phyloP scores from a whole-genome alignment of 1,284 basidiomycete genomes.

The Coniferiporia weirii region DNA sequence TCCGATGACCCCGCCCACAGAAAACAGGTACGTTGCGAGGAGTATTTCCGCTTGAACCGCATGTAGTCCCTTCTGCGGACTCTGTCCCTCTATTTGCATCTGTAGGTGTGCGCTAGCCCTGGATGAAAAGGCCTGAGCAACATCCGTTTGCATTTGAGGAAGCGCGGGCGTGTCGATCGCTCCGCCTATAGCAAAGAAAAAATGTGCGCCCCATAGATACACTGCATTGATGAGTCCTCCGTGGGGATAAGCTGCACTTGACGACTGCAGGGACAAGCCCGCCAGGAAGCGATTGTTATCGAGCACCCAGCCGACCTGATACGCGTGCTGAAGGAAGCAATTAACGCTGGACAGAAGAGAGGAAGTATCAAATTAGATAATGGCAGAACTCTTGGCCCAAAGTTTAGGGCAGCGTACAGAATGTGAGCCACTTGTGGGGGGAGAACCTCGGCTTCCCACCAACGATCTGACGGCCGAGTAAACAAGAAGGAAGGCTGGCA shows the following conservation, averaged over 20 bases:
- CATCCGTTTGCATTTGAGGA: neutral
- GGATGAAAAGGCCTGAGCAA: neutral
- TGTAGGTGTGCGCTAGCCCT: neutral
- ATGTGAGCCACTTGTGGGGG: slow-evolving; percentile 2
- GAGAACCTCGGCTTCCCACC: slow-evolving; percentile 10
- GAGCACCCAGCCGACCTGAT: slow-evolving; percentile 6
- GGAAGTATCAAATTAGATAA: neutral
- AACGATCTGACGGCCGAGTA: slow-evolving; percentile 2
- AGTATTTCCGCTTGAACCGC: slow-evolving; percentile 16
- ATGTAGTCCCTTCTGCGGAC: slow-evolving; percentile 6
- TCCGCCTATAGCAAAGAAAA: neutral
- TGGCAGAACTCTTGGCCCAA: neutral
- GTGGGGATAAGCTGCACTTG: slow-evolving; percentile 5
- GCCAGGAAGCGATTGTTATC: neutral
- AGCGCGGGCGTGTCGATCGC: neutral
- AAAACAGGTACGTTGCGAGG: slow-evolving; percentile 12
- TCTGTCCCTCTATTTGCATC: slow-evolving; percentile 1
- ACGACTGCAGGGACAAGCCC: neutral
- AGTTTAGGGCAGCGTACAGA: neutral
- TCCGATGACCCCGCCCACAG: neutral
- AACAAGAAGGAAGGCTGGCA: neutral
- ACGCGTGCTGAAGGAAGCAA: slow-evolving; percentile 5
- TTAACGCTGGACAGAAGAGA: neutral
- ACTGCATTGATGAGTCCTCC: slow-evolving; percentile 12
- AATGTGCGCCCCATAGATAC: slow-evolving; percentile 16